Evolutionary conservation across 2,329 filamentous ascomycete genomes (phyloP).

Genomic region (Coleophoma cylindrospora): DNA sequence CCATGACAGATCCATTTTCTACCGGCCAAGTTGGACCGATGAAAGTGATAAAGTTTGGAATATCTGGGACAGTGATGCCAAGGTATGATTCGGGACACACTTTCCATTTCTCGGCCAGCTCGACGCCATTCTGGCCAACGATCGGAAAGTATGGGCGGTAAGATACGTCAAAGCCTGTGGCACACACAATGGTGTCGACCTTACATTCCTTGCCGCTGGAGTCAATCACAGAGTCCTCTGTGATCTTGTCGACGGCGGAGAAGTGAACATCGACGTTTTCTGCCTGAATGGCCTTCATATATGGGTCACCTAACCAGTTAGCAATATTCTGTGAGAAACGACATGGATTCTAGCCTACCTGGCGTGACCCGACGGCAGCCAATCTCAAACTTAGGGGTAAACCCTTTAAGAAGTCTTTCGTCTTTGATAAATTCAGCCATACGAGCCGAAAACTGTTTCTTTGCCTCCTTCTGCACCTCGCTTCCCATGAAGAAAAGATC

Average conservation of each 20-base stretch:
- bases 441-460: slow-evolving; percentile 31
- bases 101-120: slow-evolving; percentile 25
- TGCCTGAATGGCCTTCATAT: slow-evolving; percentile 44
- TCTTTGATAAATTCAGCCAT: slow-evolving; percentile 48
- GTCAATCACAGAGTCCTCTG: slow-evolving; percentile 38
- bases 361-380: slow-evolving; percentile 37
- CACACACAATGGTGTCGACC: slow-evolving; percentile 32
- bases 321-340: slow-evolving; percentile 12
- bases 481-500: slow-evolving; percentile 37
- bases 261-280: slow-evolving; percentile 46
- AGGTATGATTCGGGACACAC: slow-evolving; percentile 19
- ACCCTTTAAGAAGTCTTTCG: slow-evolving; percentile 35
- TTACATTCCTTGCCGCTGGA: slow-evolving; percentile 26
- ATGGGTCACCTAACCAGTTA: slow-evolving; percentile 35
- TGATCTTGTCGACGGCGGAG: slow-evolving; percentile 37
- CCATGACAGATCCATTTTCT: slow-evolving; percentile 20
- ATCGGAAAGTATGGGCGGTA: slow-evolving; percentile 21
- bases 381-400: slow-evolving; percentile 34
- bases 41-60: slow-evolving; percentile 21
- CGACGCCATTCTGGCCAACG: slow-evolving; percentile 16
- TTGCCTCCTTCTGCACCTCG: slow-evolving; percentile 31
- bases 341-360: slow-evolving; percentile 20
- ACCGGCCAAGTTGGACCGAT: slow-evolving; percentile 22
- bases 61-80: slow-evolving; percentile 17
- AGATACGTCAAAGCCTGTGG: slow-evolving; percentile 28